These are phyloP conservation scores for Ammopiptanthus mongolicus DNA, from an alignment of 306 rosid genomes.

Conservation along the genomic window DNA sequence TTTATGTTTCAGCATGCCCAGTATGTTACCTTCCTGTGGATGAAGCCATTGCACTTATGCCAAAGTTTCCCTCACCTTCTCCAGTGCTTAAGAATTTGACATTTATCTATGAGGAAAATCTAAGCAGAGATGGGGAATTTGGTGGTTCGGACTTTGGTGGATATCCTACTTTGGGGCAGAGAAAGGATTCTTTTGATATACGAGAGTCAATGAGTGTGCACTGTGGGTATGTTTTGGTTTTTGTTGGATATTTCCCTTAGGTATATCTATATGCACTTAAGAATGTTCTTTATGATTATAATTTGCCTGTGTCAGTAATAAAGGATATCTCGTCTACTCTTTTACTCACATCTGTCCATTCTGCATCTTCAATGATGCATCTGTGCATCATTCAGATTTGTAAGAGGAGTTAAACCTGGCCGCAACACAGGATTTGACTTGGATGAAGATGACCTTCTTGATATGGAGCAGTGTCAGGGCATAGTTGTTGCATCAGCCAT, in stretches of 20 bases:
- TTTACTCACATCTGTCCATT: conserved; percentile 12
- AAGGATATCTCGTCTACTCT: background rate
- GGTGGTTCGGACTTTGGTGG: conserved; percentile 99
- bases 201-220: conserved; percentile 77
- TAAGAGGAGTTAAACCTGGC: conserved; percentile 73
- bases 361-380: conserved; percentile 22
- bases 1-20: conserved; percentile 72
- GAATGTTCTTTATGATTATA: conserved; percentile 16
- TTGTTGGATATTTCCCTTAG: background rate
- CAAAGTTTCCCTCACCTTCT: conserved; percentile 64
- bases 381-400: conserved; percentile 53
- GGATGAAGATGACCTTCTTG: conserved; percentile 64
- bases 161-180: conserved; percentile 79
- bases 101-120: conserved; percentile 56
- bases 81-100: conserved; percentile 68
- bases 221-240: conserved; percentile 70
- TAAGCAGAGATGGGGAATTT: conserved; percentile 64
- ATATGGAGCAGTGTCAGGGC: conserved; percentile 79
- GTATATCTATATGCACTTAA: background rate
- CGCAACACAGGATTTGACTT: conserved; percentile 78
- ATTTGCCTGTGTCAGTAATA: background rate
- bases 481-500: conserved; percentile 90
- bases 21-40: conserved; percentile 93
- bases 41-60: conserved; percentile 81
- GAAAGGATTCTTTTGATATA: conserved; percentile 65